These are phyloP conservation scores for Daldinia decipiens DNA, from an alignment of 495 filamentous ascomycete species.

Conservation along the genomic window DNA sequence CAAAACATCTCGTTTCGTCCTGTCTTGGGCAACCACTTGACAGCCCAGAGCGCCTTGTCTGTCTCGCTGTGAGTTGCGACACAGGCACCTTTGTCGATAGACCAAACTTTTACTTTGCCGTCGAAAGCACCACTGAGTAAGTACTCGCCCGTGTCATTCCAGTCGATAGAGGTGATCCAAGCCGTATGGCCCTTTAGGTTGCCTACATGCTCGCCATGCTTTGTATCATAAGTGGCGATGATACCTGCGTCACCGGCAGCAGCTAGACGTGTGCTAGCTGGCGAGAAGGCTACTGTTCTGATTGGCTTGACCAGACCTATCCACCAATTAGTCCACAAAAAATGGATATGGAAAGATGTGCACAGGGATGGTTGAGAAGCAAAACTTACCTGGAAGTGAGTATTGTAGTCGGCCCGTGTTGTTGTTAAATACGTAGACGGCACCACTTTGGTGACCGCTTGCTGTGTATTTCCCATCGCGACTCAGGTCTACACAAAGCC, in stretches of 20 bases:
- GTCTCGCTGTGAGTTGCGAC: constrained; percentile 94
- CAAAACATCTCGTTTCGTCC: constrained; percentile 82
- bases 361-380: not conserved
- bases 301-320: constrained; percentile 86
- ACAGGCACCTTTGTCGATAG: constrained; percentile 79
- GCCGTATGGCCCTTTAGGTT: constrained; percentile 81
- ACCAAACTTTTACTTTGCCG: constrained; percentile 96
- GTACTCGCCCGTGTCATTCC: constrained; percentile 94
- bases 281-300: constrained; percentile 85
- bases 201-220: constrained; percentile 89
- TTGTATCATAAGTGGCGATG: constrained; percentile 90
- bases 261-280: constrained; percentile 82
- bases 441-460: constrained; percentile 91
- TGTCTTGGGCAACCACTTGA: constrained; percentile 86
- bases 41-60: constrained; percentile 85
- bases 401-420: constrained; percentile 85
- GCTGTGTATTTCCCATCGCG: constrained; percentile 85
- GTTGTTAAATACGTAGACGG: constrained; percentile 95
- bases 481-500: constrained; percentile 82
- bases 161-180: constrained; percentile 90
- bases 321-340: constrained; percentile 20
- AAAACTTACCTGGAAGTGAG: constrained; percentile 77
- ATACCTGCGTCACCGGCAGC: constrained; percentile 91
- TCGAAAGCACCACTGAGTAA: constrained; percentile 88
- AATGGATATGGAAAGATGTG: not conserved